Evolutionary conservation across 2,329 filamentous ascomycete genomes (phyloP), one percentile per base, ranked within the genome.

Genomic region (Aspergillus sp.): DNA sequence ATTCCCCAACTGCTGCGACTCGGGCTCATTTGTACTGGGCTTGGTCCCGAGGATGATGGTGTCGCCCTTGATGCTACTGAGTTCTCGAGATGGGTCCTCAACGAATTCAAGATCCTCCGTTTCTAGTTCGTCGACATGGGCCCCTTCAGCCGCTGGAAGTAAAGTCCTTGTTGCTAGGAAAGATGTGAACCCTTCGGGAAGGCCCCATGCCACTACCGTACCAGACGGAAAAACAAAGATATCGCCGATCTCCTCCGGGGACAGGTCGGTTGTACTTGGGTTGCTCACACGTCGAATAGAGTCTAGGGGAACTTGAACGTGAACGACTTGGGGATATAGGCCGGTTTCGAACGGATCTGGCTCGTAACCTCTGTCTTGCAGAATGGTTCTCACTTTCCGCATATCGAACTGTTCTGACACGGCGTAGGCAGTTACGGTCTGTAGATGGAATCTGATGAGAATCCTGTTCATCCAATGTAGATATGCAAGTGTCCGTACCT

Each of bases 181-280:
- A 20, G 83, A 83, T 16, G 92, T 88, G 18, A 92, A 85, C 58
- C 89, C 86, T 61, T 92, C 85, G 0, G 91, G 88, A 1, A 97
- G 82, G 5, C 91, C 90, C 95, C 95, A 99, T 24, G 91, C 89
- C 6, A 98, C 95, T 7, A 98, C 85, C 12, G 93, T 96, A 11
- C 95, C 95, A 0, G 93, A 96, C 9, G 94, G 92, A 66, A 99
- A 99, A 58, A 99, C 88, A 72, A 98, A 98, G 54, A 98, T 87
- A 77, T 99, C 95, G 36, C 92, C 93, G 59, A 86, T 75, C 70
- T 81, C 80, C 56, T 78, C 80, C 3, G 76, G 68, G 2, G 73
- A 67, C 6, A 79, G 61, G 62, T 77, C 74, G 42, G 69, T 62
- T 18, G 75, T 69, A 6, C 73, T 71, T 4, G 77, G 74, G 60